Conservation (phyloP, 331 rosid genomes). For the Phaseolus coccineus region DNA sequence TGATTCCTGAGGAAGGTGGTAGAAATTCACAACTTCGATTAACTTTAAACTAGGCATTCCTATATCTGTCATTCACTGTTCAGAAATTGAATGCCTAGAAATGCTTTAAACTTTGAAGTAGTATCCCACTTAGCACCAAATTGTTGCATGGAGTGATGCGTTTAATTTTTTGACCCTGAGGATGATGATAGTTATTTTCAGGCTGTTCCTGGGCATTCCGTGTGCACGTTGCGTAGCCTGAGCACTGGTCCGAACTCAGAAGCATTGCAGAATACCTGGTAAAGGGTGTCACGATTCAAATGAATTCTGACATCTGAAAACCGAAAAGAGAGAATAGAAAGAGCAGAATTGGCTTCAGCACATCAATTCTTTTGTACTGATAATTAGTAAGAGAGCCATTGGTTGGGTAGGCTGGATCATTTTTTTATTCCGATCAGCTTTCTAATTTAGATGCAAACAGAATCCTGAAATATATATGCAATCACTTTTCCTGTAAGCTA, state of each 20-base stretch:
- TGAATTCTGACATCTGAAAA: conserved; percentile 1
- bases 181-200: conserved; percentile 7
- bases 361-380: not conserved
- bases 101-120: not conserved
- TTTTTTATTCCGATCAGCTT: not conserved
- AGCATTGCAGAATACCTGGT: conserved; percentile 12
- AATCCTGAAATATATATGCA: conserved; percentile 17
- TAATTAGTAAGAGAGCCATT: conserved; percentile 8
- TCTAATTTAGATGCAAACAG: conserved; percentile 3
- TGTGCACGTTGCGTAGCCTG: conserved; percentile 9
- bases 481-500: not conserved
- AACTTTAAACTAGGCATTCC: not conserved
- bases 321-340: not conserved
- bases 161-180: conserved; percentile 13
- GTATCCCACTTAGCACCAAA: conserved; percentile 1
- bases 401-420: conserved; percentile 17
- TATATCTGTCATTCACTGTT: conserved; percentile 1
- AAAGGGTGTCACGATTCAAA: conserved; percentile 10
- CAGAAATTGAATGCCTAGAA: conserved; percentile 21
- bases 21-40: conserved; percentile 20
- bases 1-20: conserved; percentile 8
- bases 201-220: conserved; percentile 17
- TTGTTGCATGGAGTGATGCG: conserved; percentile 19
- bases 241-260: conserved; percentile 35
- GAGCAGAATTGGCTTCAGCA: not conserved